Evolutionary conservation across 257 asterid genomes (phyloP), one percentile per base, ranked within the genome.

Genomic region (Ilex asprella): DNA sequence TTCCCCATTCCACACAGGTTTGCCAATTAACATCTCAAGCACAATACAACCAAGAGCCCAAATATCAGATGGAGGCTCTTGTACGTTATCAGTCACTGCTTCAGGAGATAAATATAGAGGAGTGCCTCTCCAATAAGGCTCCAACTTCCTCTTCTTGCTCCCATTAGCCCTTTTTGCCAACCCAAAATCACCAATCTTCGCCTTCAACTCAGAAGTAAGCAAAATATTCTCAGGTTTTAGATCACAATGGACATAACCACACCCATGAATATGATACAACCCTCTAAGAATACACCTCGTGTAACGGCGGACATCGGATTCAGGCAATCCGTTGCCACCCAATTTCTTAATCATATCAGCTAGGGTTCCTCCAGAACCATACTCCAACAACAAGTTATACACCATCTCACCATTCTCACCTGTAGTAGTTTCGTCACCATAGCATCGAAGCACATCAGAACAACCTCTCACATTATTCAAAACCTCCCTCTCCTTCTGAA

Each of bases 11-110:
- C 96, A 91, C 0, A 83, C 79, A 5, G 85, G 84, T 61, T 79
- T 79, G n/a, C 96, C 96, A 0, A 95, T 88, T 7, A 91, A 66
- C 98, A 88, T 88, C 80, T 91, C 91, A 15, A 86, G 77, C 35
- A 91, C 95, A 11, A 84, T 81, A 57, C 96, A 91, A 10, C 96
- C 98, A 10, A 91, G 70, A 10, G 96, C 96, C 98, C 98, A 91
- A 44, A 91, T 49, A 78, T 91, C 98, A 49, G 80, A 77, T 5
- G 96, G 90, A 30, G 69, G 54, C 39, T 91, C 89, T 63, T 88
- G 98, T 41, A 79, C 76, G 62, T 72, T 72, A 54, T 88, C 96
- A 30, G 59, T 61, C 59, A 86, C 91, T 30, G 87, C 83, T 79
- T 91, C 98, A 0, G 98, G 98, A 0, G 98, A 76, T 52, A 88